Conservation (phyloP, 345 rosid species). For the Melaleuca alternifolia region DNA sequence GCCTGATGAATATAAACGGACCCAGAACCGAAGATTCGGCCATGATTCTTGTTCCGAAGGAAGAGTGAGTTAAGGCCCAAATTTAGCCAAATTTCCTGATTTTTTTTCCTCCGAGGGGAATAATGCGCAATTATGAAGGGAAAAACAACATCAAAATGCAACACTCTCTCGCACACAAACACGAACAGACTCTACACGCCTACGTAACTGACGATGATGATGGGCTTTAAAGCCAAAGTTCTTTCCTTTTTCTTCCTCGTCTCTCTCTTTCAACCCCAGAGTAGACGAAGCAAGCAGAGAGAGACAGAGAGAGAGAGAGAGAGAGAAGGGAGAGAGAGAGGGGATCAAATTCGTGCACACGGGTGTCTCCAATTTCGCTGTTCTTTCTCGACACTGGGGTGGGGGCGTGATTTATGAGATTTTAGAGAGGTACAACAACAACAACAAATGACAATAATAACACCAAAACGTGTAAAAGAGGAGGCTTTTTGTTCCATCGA, state of each 20-base stretch:
- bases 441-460: neutral
- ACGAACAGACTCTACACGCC: neutral
- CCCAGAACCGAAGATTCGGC: conserved; percentile 9
- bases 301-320: neutral
- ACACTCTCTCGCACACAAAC: neutral
- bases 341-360: neutral
- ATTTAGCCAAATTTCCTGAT: neutral
- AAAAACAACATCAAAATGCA: neutral
- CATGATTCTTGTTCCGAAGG: conserved; percentile 16
- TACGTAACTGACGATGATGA: neutral
- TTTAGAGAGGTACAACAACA: neutral
- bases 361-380: neutral
- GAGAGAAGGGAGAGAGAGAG: neutral
- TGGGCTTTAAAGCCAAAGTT: neutral
- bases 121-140: neutral
- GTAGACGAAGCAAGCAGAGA: neutral
- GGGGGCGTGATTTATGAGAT: neutral
- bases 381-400: neutral
- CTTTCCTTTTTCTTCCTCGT: neutral
- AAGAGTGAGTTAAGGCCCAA: conserved; percentile 28
- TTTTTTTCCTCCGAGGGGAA: neutral
- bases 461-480: neutral
- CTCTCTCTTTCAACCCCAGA: neutral
- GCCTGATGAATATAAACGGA: neutral
- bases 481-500: neutral